Evolutionary conservation across 352 stramenopile genomes (phyloP), one percentile per base, ranked within the genome.

Genomic region (Phytopythium kandeliae): DNA sequence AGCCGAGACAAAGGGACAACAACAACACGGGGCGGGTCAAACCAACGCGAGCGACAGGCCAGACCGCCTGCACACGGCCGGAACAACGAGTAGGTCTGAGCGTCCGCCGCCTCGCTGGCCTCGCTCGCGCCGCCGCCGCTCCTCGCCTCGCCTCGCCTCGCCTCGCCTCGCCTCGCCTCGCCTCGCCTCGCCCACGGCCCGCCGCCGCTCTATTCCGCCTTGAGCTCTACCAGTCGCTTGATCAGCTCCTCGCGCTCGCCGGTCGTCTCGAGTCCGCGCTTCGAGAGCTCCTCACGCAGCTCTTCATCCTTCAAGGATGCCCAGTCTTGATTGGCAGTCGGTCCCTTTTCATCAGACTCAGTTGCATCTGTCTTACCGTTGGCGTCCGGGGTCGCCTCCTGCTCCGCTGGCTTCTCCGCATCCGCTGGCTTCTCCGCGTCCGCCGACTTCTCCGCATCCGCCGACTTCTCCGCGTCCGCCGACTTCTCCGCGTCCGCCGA

Each of bases 271-370:
- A 57, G 48, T 7, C 51, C 58, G 31, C 58, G 54, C 49, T 43
- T 49, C 42, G 33, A 52, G 25, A 60, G 28, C 46, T 58, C 44
- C 24, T 64, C 57, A 51, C 57, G 57, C 44, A 64, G 42, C 38
- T 64, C 57, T 22, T 57, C 57, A 33, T 55, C 57, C 52, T 51
- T 64, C 46, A 55, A 49, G 52, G 50, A 50, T 53, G 57, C 47
- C 57, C 57, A 64, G 58, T 60, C 57, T 47, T 50, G 52, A 33
- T 22, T 60, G 46, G 33, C 50, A 50, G 52, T 40, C 25, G 47
- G 13, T 33, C 48, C n/a, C 53, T 50, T 48, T 43, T 21, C 37
- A 26, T 57, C 42, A 59, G 45, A 21, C 46, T 54, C 60, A 58
- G 35, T 41, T 55, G 52, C 55, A 50, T 50, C 31, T 25, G 43